Conservation (phyloP, 1,139 yeast species). For the Pichia sp. region DNA sequence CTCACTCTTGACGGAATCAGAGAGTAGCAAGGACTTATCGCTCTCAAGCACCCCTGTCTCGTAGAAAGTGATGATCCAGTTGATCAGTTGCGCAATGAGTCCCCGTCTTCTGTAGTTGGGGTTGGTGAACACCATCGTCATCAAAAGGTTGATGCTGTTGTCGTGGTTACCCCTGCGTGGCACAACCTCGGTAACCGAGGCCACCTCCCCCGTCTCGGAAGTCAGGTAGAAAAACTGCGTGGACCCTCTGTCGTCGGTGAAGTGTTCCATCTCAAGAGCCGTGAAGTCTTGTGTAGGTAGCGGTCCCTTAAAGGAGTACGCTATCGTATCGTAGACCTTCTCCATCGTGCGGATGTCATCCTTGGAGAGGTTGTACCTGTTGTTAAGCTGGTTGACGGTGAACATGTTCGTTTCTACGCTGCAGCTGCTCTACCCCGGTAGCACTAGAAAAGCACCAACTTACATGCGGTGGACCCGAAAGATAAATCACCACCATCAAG, state of each 20-base stretch:
- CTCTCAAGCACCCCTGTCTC: constrained; percentile 7
- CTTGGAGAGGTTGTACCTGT: constrained; percentile 1
- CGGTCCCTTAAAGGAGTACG: constrained; percentile 3
- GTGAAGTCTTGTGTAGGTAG: background rate
- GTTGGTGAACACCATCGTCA: constrained; percentile 13
- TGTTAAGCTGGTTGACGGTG: constrained; percentile 5
- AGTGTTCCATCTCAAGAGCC: constrained; percentile 6
- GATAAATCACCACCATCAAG: too few species aligned
- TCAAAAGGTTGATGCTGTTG: constrained; percentile 6
- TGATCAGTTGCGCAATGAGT: constrained; percentile 7
- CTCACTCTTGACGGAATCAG: background rate
- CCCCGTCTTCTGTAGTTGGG: constrained; percentile 14
- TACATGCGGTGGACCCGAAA: too few species aligned
- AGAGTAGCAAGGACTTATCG: constrained; percentile 1
- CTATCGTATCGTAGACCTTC: background rate
- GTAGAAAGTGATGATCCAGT: constrained; percentile 10
- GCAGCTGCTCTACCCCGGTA: too few species aligned
- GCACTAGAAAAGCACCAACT: too few species aligned
- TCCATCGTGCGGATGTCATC: background rate
- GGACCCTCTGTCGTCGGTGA: background rate
- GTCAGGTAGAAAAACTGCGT: constrained; percentile 3
- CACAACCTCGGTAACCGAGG: constrained; percentile 5
- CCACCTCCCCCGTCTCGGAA: constrained; percentile 2
- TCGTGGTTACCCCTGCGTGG: constrained; percentile 9
- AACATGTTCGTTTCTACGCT: background rate